phyloP scores from a whole-genome alignment of 148 eudicot genomes.

The Chenopodium formosanum region DNA sequence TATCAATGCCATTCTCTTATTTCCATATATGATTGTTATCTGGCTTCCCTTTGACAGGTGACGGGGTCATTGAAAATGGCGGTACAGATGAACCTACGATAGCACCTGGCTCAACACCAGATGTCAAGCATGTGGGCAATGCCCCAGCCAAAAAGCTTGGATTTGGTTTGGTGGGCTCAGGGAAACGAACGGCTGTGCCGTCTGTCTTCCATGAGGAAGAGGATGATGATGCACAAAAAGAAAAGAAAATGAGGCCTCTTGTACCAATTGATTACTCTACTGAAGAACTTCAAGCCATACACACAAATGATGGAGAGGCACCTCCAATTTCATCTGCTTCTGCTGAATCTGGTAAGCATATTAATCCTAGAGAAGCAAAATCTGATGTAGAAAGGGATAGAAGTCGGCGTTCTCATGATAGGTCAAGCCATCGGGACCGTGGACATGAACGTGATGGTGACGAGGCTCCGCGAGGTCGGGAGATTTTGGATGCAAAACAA shows the following conservation, averaged over 20 bases:
- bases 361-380: slow-evolving; percentile 60
- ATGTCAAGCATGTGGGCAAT: slow-evolving; percentile 42
- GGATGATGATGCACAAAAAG: slow-evolving; percentile 89
- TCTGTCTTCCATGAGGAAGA: slow-evolving; percentile 90
- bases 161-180: slow-evolving; percentile 83
- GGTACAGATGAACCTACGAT: slow-evolving; percentile 42
- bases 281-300: slow-evolving; percentile 76
- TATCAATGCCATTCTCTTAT: background rate
- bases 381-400: slow-evolving; percentile 64
- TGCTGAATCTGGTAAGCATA: slow-evolving; percentile 68
- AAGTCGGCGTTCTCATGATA: slow-evolving; percentile 71
- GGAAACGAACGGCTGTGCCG: slow-evolving; percentile 81
- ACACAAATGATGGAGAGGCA: slow-evolving; percentile 42
- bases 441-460: slow-evolving; percentile 55
- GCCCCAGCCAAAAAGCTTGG: slow-evolving; percentile 67
- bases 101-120: slow-evolving; percentile 40
- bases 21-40: background rate
- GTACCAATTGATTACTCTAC: slow-evolving; percentile 94
- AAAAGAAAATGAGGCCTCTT: slow-evolving; percentile 94
- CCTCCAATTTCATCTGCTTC: slow-evolving; percentile 53
- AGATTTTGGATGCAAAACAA: slow-evolving; percentile 89
- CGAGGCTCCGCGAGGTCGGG: slow-evolving; percentile 44
- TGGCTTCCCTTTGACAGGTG: slow-evolving; percentile 38
- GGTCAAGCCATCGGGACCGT: slow-evolving; percentile 63
- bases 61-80: slow-evolving; percentile 56